A percentile compares a stretch with the other conserved stretches of the same genome.
phyloP scores from a whole-genome alignment of 208 protist genomes.

The Wallacemonas rigidus region DNA sequence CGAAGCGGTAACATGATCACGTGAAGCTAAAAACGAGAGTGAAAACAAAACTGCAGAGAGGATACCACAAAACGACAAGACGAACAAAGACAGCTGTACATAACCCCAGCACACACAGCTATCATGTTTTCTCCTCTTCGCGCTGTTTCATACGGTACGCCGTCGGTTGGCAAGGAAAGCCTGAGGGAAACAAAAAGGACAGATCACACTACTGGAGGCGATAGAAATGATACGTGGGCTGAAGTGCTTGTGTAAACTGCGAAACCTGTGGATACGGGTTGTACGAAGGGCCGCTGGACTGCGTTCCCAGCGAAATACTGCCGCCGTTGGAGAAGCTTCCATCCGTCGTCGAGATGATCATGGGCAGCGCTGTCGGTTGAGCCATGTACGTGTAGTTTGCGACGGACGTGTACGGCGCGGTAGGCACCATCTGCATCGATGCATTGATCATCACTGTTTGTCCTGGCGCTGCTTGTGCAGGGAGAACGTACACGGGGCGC shows the following conservation, averaged over 20 bases:
- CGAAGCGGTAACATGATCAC: no score
- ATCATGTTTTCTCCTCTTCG: no score
- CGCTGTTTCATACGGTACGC: no score
- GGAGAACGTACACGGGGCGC: slow-evolving; percentile 3
- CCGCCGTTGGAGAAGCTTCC: background rate
- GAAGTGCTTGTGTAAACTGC: background rate
- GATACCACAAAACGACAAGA: no score
- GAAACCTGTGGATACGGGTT: background rate
- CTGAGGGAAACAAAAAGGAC: no score
- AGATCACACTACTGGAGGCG: background rate
- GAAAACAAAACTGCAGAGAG: no score
- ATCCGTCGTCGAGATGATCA: slow-evolving; percentile 7
- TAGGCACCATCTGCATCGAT: background rate
- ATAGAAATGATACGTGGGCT: background rate
- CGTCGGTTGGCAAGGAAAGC: no score
- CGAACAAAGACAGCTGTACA: no score
- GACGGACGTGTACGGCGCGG: background rate
- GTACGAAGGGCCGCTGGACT: background rate
- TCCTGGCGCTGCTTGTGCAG: background rate
- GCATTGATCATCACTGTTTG: slow-evolving; percentile 9
- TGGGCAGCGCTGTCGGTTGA: background rate
- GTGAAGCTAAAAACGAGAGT: no score
- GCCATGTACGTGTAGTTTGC: slow-evolving; percentile 16
- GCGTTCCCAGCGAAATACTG: background rate
- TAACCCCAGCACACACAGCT: no score